Evolutionary conservation across 768 basidiomycete species (phyloP).

Genomic region (Rubroboletus pulcherrimus): DNA sequence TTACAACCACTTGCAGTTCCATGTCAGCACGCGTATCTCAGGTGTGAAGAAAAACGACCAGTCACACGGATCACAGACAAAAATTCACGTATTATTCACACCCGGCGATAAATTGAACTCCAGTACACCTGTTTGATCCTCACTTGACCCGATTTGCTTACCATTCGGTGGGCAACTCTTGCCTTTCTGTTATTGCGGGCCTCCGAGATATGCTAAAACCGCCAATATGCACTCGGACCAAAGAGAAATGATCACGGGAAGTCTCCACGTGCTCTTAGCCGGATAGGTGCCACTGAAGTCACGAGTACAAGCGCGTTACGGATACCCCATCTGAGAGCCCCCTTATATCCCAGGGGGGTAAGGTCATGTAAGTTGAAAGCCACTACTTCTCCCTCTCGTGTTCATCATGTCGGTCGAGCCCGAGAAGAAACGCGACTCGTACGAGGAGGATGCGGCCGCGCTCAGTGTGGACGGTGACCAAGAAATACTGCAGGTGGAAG

Average conservation of each 20-base stretch:
- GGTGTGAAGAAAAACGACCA: background rate
- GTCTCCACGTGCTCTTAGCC: background rate
- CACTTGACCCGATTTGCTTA: background rate
- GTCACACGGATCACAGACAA: no score
- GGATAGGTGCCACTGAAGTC: background rate
- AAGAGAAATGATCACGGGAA: background rate
- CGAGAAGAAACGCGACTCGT: conserved; percentile 17
- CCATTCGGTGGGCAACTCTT: background rate
- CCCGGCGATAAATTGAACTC: background rate
- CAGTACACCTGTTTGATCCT: no score
- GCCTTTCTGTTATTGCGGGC: background rate
- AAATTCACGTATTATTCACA: background rate
- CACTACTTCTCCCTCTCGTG: background rate
- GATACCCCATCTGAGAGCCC: background rate
- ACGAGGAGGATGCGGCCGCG: background rate
- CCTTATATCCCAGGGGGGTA: background rate
- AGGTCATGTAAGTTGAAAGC: background rate
- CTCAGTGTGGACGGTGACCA: background rate
- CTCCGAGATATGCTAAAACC: background rate
- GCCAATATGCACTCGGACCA: background rate
- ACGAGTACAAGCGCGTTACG: background rate
- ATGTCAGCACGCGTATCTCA: background rate
- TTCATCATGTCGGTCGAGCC: conserved; percentile 10
- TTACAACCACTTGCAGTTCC: no score
- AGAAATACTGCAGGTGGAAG: background rate